These are phyloP conservation scores for Forsythia suspensa DNA, from an alignment of 257 asterid species.

Conservation along the genomic window DNA sequence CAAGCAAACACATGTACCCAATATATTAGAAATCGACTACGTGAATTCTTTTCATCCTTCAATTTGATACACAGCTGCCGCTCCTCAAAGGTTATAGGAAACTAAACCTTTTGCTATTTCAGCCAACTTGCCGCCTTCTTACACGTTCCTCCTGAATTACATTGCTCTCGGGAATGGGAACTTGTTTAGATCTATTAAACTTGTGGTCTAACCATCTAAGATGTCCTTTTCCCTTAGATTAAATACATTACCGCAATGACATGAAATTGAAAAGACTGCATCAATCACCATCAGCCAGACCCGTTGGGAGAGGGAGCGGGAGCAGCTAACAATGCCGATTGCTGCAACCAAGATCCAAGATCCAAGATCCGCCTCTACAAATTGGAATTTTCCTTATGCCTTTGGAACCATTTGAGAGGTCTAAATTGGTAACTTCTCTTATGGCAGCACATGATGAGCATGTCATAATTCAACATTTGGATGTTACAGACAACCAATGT, in stretches of 20 bases:
- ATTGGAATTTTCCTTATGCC: background rate
- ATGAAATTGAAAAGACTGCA: background rate
- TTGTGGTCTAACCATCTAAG: background rate
- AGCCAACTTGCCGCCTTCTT: background rate
- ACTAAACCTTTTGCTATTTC: background rate
- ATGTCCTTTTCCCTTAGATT: background rate
- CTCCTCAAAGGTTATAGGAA: background rate
- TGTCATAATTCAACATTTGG: background rate
- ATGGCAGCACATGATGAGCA: background rate
- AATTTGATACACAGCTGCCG: background rate
- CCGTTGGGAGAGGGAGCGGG: background rate
- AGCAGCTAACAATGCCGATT: background rate
- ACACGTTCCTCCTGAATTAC: background rate
- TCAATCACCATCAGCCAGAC: background rate
- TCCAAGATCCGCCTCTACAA: background rate
- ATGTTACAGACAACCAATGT: background rate
- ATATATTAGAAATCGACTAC: background rate
- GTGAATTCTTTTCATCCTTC: background rate
- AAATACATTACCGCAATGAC: background rate
- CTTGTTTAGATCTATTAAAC: background rate
- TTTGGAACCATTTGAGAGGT: background rate
- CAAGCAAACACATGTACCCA: background rate
- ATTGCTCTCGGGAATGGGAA: background rate
- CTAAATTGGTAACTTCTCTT: background rate
- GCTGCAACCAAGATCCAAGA: background rate